phyloP scores from a whole-genome alignment of 352 stramenopile genomes.

The Pythium folliculosum region DNA sequence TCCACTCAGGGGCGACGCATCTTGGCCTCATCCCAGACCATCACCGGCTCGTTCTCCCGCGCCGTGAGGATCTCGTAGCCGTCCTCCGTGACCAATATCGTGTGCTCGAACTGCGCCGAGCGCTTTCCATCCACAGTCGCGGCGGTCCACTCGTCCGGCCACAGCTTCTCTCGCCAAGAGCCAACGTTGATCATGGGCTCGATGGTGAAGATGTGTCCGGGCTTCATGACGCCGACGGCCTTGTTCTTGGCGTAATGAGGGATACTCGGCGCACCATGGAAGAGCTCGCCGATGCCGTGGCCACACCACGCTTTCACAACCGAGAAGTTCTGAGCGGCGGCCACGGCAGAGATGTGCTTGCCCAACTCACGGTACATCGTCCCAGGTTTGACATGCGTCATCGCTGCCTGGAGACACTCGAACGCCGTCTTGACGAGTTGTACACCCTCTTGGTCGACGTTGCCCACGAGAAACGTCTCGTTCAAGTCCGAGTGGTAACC shows the following conservation, averaged over 20 bases:
- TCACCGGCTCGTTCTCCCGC: slow-evolving; percentile 81
- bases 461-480: slow-evolving; percentile 97
- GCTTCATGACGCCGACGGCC: slow-evolving; percentile 96
- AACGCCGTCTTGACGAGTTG: slow-evolving; percentile 95
- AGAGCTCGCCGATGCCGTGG: slow-evolving; percentile 97
- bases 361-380: slow-evolving; percentile 97
- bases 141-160: slow-evolving; percentile 98
- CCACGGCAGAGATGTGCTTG: slow-evolving; percentile 91
- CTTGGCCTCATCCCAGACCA: slow-evolving; percentile 78
- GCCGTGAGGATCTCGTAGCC: slow-evolving; percentile 97
- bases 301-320: slow-evolving; percentile 98
- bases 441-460: slow-evolving; percentile 92
- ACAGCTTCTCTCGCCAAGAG: slow-evolving; percentile 89
- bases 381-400: slow-evolving; percentile 93
- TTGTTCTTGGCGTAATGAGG: slow-evolving; percentile 99
- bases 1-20: slow-evolving; percentile 4
- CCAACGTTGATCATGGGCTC: slow-evolving; percentile 99
- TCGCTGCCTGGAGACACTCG: slow-evolving; percentile 87
- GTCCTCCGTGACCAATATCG: slow-evolving; percentile 96
- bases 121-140: slow-evolving; percentile 95
- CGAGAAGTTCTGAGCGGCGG: slow-evolving; percentile 87
- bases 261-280: slow-evolving; percentile 97
- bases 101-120: slow-evolving; percentile 98
- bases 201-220: slow-evolving; percentile 98
- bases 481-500: slow-evolving; percentile 98